These are phyloP conservation scores for Mycocentrospora acerina DNA, from an alignment of 2,329 filamentous ascomycete genomes.

Conservation along the genomic window DNA sequence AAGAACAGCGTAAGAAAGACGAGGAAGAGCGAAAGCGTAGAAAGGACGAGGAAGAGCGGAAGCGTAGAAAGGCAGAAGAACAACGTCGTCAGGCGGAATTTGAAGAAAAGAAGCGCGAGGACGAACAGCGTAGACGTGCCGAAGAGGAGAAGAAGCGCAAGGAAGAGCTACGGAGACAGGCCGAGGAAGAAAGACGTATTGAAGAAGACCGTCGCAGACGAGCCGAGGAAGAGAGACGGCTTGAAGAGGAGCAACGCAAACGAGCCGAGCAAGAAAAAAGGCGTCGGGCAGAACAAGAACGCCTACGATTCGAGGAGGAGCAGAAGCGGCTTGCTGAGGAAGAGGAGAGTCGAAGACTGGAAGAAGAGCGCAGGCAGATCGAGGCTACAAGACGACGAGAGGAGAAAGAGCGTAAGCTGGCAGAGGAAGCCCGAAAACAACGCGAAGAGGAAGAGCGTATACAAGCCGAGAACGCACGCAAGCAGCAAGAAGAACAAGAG, in stretches of 20 bases:
- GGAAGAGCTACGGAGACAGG: constrained; percentile 23
- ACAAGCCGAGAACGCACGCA: constrained; percentile 9
- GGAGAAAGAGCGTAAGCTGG: constrained; percentile 54
- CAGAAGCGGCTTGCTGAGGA: constrained; percentile 32
- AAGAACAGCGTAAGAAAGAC: constrained; percentile 46
- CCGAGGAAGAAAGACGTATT: constrained; percentile 26
- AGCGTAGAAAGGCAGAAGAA: constrained; percentile 30
- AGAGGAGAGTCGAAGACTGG: constrained; percentile 39
- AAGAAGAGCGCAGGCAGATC: constrained; percentile 43
- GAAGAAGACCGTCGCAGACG: constrained; percentile 45
- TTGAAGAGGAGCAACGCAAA: constrained; percentile 41
- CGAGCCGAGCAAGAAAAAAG: constrained; percentile 56
- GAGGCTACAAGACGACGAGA: constrained; percentile 37
- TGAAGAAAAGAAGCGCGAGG: constrained; percentile 28
- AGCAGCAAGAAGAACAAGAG: constrained; percentile 39
- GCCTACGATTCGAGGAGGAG: constrained; percentile 45
- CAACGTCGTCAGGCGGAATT: constrained; percentile 40
- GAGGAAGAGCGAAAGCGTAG: constrained; percentile 45
- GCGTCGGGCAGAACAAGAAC: constrained; percentile 56
- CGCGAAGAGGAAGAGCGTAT: constrained; percentile 36
- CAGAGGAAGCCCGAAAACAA: constrained; percentile 51
- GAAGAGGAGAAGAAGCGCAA: constrained; percentile 46
- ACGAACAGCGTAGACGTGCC: constrained; percentile 57
- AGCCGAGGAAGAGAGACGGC: constrained; percentile 43
- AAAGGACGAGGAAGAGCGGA: constrained; percentile 42